Conservation (phyloP, 2,329 filamentous ascomycete species). For the Clarireedia hainanense region DNA sequence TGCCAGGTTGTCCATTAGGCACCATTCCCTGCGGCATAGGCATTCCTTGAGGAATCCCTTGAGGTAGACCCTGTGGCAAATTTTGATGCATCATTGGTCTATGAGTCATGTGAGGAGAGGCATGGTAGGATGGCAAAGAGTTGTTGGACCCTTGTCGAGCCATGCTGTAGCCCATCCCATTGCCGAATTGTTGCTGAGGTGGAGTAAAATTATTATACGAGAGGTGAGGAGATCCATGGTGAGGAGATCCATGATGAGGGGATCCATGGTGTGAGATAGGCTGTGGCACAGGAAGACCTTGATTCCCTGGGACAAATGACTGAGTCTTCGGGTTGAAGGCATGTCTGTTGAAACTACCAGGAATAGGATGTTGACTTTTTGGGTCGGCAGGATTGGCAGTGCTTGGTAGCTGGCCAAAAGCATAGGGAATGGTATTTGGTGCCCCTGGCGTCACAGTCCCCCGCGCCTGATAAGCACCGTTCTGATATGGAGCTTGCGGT, state of each 20-base stretch:
- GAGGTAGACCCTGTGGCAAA: constrained; percentile 23
- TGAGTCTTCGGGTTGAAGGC: constrained; percentile 93
- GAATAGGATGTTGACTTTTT: constrained; percentile 72
- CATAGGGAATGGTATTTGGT: constrained; percentile 48
- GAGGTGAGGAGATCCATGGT: constrained; percentile 34
- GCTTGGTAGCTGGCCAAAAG: constrained; percentile 70
- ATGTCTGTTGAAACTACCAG: constrained; percentile 75
- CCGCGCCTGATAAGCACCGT: constrained; percentile 24
- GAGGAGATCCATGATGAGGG: constrained; percentile 27
- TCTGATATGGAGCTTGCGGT: constrained; percentile 22
- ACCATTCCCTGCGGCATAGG: constrained; percentile 21
- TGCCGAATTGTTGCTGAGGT: constrained; percentile 28
- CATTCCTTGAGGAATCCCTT: constrained; percentile 20
- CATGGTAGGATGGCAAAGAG: constrained; percentile 30
- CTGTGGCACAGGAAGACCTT: constrained; percentile 39
- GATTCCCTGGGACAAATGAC: constrained; percentile 70
- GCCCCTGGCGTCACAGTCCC: constrained; percentile 19
- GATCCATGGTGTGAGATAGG: constrained; percentile 27
- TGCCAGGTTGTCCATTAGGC: constrained; percentile 30
- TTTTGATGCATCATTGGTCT: constrained; percentile 30
- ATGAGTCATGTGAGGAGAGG: constrained; percentile 30
- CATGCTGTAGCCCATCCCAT: constrained; percentile 30
- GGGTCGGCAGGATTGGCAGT: constrained; percentile 63
- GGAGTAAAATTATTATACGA: constrained; percentile 33
- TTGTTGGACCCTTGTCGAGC: constrained; percentile 30